Percentiles rank a stretch among this genome's conserved stretches.
Evolutionary conservation across 2,329 filamentous ascomycete species (phyloP).

Genomic region (Claviceps lovelessii): DNA sequence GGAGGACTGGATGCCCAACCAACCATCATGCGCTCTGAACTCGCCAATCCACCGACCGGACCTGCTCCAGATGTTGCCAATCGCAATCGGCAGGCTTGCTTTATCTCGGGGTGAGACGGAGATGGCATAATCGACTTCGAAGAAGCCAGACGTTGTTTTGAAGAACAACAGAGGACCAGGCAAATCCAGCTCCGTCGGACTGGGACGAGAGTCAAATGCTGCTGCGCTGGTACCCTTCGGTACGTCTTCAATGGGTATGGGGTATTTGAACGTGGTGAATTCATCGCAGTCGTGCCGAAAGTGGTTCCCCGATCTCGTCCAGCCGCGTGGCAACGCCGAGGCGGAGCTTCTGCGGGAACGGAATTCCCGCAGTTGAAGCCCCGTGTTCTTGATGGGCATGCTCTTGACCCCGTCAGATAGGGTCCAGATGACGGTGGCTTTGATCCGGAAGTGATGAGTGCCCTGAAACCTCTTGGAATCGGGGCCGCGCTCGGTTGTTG

Average conservation of each 20-base stretch:
- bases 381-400: conserved; percentile 22
- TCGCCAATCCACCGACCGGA: conserved; percentile 25
- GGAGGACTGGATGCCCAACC: conserved; percentile 31
- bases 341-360: conserved; percentile 18
- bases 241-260: conserved; percentile 24
- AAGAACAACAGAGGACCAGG: conserved; percentile 28
- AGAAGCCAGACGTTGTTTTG: conserved; percentile 22
- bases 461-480: conserved; percentile 22
- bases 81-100: conserved; percentile 25
- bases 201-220: conserved; percentile 16
- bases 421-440: conserved; percentile 23
- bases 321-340: conserved; percentile 23
- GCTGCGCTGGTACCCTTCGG: conserved; percentile 12
- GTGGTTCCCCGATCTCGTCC: conserved; percentile 22
- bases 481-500: conserved; percentile 15
- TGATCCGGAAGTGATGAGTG: conserved; percentile 24
- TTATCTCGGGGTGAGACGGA: conserved; percentile 22
- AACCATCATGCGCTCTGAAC: conserved; percentile 30
- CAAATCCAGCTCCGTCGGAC: conserved; percentile 16
- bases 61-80: conserved; percentile 27
- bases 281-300: conserved; percentile 28
- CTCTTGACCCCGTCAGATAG: conserved; percentile 25
- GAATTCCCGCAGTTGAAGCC: conserved; percentile 25
- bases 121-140: conserved; percentile 26
- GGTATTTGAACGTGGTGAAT: conserved; percentile 26